A percentile compares a stretch with the other conserved stretches of the same genome.
Evolutionary conservation across 805 yeast species (phyloP).

Genomic region (Saccharomycopsis amapae): DNA sequence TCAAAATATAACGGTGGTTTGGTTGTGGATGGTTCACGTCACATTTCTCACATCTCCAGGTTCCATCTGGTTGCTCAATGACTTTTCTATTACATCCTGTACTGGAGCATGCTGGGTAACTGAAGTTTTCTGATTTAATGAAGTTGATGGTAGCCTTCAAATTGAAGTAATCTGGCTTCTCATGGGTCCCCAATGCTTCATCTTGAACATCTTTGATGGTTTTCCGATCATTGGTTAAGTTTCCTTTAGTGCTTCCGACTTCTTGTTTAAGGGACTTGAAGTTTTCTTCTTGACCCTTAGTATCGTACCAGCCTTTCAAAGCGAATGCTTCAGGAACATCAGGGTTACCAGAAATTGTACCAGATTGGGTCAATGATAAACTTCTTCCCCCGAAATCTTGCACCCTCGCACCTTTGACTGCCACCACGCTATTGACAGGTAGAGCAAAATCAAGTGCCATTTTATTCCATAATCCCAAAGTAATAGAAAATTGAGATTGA

Average conservation of each 20-base stretch:
- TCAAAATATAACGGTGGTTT: conserved; percentile 69
- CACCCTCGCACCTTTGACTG: conserved; percentile 84
- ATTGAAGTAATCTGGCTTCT: conserved; percentile 71
- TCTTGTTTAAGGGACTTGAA: conserved; percentile 61
- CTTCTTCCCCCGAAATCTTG: conserved; percentile 85
- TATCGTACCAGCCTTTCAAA: conserved; percentile 92
- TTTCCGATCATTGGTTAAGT: conserved; percentile 45
- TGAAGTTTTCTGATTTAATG: conserved; percentile 66
- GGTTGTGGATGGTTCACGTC: conserved; percentile 63
- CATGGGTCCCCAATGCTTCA: conserved; percentile 64
- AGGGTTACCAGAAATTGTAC: conserved; percentile 73
- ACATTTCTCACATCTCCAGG: conserved; percentile 95
- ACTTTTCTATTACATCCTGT: conserved; percentile 82
- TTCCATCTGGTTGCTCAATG: conserved; percentile 59
- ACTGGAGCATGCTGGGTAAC: conserved; percentile 82
- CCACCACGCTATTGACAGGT: conserved; percentile 78
- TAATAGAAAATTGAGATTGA: conserved; percentile 66
- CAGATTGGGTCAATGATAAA: conserved; percentile 71
- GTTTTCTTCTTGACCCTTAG: conserved; percentile 55
- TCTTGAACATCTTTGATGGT: conserved; percentile 58
- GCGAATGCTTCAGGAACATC: conserved; percentile 82
- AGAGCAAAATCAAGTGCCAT: conserved; percentile 70
- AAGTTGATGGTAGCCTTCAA: conserved; percentile 69
- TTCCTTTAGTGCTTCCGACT: conserved; percentile 30
- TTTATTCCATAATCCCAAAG: conserved; percentile 86